These are phyloP conservation scores for Symbiodinium pilosum DNA, from an alignment of 73 alveolate genomes.

Conservation along the genomic window DNA sequence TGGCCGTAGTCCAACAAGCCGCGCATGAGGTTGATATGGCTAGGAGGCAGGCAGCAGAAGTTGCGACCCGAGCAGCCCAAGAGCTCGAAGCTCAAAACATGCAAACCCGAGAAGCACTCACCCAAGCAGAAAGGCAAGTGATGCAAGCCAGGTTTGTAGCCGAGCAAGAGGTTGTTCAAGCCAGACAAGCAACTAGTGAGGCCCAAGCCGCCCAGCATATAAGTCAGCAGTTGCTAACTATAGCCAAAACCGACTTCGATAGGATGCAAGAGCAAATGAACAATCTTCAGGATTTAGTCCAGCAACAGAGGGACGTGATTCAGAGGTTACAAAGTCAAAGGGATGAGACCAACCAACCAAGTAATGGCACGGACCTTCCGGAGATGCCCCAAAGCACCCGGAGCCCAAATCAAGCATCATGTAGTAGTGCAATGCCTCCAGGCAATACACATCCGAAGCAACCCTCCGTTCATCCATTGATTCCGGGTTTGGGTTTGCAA, in stretches of 20 bases:
- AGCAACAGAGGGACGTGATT: not conserved
- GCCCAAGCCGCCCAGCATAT: conserved; percentile 8
- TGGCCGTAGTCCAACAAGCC: not conserved
- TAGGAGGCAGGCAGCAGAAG: not conserved
- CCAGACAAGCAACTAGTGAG: not conserved
- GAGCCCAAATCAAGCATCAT: too few species aligned
- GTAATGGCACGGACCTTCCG: not conserved
- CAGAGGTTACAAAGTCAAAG: not conserved
- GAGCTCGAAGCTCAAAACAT: not conserved
- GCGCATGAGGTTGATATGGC: not conserved
- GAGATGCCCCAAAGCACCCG: not conserved
- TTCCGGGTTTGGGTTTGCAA: too few species aligned
- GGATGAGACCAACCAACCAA: not conserved
- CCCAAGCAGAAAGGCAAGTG: conserved; percentile 1
- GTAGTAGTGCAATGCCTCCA: not conserved
- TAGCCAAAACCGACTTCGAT: not conserved
- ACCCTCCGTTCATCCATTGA: too few species aligned
- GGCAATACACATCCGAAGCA: not conserved
- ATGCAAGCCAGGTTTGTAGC: not conserved
- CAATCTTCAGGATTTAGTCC: not conserved
- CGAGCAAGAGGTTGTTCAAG: not conserved
- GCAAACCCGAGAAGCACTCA: conserved; percentile 3
- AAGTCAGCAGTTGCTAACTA: not conserved
- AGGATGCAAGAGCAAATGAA: conserved; percentile 6
- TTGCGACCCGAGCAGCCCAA: not conserved